These are phyloP conservation scores for Usnea hakonensis DNA, from an alignment of 495 filamentous ascomycete species.

Conservation along the genomic window DNA sequence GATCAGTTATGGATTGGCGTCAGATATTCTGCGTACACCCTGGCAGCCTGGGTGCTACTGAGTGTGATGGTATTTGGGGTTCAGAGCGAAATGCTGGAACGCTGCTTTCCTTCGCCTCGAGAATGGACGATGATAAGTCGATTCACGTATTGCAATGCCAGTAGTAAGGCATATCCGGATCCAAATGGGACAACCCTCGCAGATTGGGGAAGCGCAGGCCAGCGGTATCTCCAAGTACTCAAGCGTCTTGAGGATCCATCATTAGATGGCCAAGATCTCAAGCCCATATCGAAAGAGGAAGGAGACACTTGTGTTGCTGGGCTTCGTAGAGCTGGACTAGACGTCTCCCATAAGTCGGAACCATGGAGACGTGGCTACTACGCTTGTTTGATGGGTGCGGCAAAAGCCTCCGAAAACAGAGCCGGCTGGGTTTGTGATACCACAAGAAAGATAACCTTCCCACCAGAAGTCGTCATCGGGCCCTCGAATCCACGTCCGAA, in stretches of 20 bases:
- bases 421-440: conserved; percentile 69
- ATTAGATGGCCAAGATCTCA: conserved; percentile 59
- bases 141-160: conserved; percentile 50
- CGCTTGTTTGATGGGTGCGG: conserved; percentile 66
- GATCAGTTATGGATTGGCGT: conserved; percentile 52
- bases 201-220: conserved; percentile 58
- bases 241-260: conserved; percentile 54
- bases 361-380: conserved; percentile 79
- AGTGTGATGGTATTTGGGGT: conserved; percentile 49
- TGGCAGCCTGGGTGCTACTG: conserved; percentile 45
- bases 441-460: conserved; percentile 56
- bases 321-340: conserved; percentile 51
- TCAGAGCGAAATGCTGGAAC: conserved; percentile 62
- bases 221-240: conserved; percentile 47
- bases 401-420: conserved; percentile 67
- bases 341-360: conserved; percentile 67
- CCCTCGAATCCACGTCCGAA: conserved; percentile 76
- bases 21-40: conserved; percentile 53
- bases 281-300: conserved; percentile 41
- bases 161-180: conserved; percentile 48
- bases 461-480: conserved; percentile 61
- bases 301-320: conserved; percentile 49
- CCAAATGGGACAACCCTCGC: conserved; percentile 41
- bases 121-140: conserved; percentile 65
- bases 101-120: conserved; percentile 61